phyloP scores from a whole-genome alignment of 2,329 filamentous ascomycete species.

The Fusarium devonianum region DNA sequence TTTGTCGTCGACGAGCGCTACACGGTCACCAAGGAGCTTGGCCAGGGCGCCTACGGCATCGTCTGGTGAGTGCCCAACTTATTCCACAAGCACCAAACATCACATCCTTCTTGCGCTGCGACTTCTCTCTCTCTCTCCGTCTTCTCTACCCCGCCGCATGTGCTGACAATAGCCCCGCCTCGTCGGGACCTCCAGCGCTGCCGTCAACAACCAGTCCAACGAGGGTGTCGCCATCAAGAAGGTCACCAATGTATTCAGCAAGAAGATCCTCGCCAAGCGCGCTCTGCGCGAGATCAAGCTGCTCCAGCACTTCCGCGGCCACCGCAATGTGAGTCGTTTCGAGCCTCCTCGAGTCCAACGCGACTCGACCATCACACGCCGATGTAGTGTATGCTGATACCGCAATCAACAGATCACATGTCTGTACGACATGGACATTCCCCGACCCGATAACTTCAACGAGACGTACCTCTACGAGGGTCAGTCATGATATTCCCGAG shows the following conservation, averaged over 20 bases:
- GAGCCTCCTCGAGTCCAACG: not conserved
- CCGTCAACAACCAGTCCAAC: conserved; percentile 86
- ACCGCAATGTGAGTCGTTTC: conserved; percentile 73
- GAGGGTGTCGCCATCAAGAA: conserved; percentile 99
- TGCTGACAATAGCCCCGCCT: conserved; percentile 43
- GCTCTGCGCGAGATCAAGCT: conserved; percentile 98
- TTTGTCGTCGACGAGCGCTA: conserved; percentile 98
- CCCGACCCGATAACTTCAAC: conserved; percentile 96
- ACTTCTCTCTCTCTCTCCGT: conserved; percentile 15
- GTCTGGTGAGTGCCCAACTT: conserved; percentile 74
- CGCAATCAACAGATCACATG: conserved; percentile 82
- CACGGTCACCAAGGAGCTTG: conserved; percentile 97
- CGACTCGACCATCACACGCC: conserved; percentile 7
- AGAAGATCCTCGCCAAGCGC: conserved; percentile 99
- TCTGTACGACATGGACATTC: conserved; percentile 99
- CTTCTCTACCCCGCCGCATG: conserved; percentile 40
- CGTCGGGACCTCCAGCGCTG: conserved; percentile 67
- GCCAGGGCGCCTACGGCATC: conserved; percentile 97
- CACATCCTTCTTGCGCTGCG: conserved; percentile 33
- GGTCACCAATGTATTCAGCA: conserved; percentile 99
- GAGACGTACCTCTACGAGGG: conserved; percentile 99
- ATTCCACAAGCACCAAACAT: too few relatives aligned
- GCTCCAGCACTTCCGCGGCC: conserved; percentile 93
- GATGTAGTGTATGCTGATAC: conserved; percentile 27
- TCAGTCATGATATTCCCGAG: conserved; percentile 51